Percentiles rank a stretch among this genome's conserved stretches.
phyloP scores from a whole-genome alignment of 1,284 basidiomycete species.

The Cryptococcus deneoformans region DNA sequence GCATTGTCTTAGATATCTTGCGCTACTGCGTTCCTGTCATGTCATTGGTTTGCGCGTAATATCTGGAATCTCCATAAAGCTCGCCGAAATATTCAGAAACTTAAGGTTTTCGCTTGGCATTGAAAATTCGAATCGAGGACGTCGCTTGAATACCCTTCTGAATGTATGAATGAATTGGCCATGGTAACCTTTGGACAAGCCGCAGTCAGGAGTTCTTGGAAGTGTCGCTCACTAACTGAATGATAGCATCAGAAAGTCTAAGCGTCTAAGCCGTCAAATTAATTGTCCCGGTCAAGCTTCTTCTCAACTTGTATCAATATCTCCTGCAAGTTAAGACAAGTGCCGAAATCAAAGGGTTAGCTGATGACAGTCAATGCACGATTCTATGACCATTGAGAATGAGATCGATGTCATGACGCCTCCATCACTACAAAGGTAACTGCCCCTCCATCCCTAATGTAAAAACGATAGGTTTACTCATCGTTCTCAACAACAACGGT shows the following conservation, averaged over 20 bases:
- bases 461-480: slow-evolving; percentile 29
- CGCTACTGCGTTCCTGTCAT: too few species aligned
- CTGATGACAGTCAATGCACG: not conserved
- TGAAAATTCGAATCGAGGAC: not conserved
- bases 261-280: not conserved
- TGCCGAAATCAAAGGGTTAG: too few species aligned
- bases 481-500: slow-evolving; percentile 75
- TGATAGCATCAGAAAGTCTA: not conserved
- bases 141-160: not conserved
- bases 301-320: not conserved
- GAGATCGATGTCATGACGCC: slow-evolving; percentile 12
- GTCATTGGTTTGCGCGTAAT: too few species aligned
- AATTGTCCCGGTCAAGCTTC: not conserved
- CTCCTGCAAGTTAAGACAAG: not conserved
- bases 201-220: not conserved
- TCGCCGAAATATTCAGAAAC: not conserved
- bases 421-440: slow-evolving; percentile 7
- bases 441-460: not conserved
- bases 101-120: not conserved
- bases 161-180: not conserved
- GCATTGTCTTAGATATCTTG: too few species aligned
- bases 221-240: not conserved
- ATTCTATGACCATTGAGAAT: not conserved
- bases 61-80: not conserved
- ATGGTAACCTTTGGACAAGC: not conserved